Evolutionary conservation across 2,329 filamentous ascomycete species (phyloP).

Genomic region (Fusarium redolens): DNA sequence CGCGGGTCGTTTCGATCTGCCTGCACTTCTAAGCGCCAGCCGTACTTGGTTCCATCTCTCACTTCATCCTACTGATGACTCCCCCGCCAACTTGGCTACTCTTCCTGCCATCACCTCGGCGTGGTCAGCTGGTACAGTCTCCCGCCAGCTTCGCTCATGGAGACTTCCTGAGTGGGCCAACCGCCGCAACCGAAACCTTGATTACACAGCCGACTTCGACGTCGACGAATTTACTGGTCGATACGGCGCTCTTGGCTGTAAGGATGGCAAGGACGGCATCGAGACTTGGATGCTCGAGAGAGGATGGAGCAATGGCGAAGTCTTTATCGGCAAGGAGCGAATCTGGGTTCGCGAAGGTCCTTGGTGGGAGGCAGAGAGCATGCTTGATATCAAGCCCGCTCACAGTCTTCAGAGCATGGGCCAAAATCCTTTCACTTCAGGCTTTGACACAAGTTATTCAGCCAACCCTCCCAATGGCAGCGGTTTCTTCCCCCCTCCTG

Average conservation of each 20-base stretch:
- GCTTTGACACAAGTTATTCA: constrained; percentile 79
- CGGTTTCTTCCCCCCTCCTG: constrained; percentile 76
- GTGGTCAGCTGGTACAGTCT: constrained; percentile 94
- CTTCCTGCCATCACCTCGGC: constrained; percentile 79
- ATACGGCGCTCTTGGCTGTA: constrained; percentile 85
- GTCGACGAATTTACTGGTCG: constrained; percentile 89
- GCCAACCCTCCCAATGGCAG: constrained; percentile 71
- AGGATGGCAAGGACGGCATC: constrained; percentile 90
- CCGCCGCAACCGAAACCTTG: constrained; percentile 86
- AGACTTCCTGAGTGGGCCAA: constrained; percentile 97
- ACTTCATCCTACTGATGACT: constrained; percentile 90
- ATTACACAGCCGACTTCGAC: constrained; percentile 98
- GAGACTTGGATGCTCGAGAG: constrained; percentile 94
- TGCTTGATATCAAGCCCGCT: constrained; percentile 87
- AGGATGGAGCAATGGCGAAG: constrained; percentile 98
- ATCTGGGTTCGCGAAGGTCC: constrained; percentile 95
- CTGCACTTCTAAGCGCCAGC: constrained; percentile 80
- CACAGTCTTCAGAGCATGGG: constrained; percentile 57
- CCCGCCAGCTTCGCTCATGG: constrained; percentile 92
- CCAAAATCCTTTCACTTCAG: constrained; percentile 57
- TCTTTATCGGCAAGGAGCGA: constrained; percentile 88
- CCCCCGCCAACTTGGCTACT: constrained; percentile 78
- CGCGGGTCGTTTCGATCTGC: constrained; percentile 81
- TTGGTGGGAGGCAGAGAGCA: constrained; percentile 98
- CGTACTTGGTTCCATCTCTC: constrained; percentile 95